These are phyloP conservation scores for Jatropha curcas DNA, from an alignment of 345 rosid species.

Conservation along the genomic window DNA sequence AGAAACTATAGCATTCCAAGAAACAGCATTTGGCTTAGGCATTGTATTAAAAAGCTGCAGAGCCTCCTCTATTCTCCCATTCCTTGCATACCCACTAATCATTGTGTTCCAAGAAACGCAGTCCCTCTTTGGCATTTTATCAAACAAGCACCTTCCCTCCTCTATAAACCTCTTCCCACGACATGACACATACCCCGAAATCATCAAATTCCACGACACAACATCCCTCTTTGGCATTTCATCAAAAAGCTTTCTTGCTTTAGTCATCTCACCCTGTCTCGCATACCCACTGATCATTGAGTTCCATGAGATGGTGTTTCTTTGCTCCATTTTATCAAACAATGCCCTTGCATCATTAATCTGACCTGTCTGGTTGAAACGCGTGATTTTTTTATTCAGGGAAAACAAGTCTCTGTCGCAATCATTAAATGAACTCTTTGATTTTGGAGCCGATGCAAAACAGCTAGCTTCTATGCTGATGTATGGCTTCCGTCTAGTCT, in stretches of 20 bases:
- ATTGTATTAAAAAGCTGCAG: conserved; percentile 41
- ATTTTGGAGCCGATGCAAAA: conserved; percentile 12
- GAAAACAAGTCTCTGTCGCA: conserved; percentile 21
- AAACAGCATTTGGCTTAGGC: conserved; percentile 49
- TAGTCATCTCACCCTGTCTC: conserved; percentile 33
- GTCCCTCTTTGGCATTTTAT: conserved; percentile 55
- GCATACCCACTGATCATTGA: conserved; percentile 60
- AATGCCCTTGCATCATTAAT: conserved; percentile 49
- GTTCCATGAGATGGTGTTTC: conserved; percentile 61
- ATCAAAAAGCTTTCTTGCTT: no score
- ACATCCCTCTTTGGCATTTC: no score
- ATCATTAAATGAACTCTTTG: conserved; percentile 12
- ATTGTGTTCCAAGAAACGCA: conserved; percentile 66
- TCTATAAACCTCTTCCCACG: conserved; percentile 38
- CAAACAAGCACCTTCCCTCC: conserved; percentile 58
- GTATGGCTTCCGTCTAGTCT: neutral
- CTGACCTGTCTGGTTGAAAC: conserved; percentile 42
- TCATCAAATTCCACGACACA: no score
- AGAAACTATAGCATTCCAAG: conserved; percentile 61
- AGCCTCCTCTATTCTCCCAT: conserved; percentile 54
- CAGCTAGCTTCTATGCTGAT: neutral
- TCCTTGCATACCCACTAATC: conserved; percentile 66
- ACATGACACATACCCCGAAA: conserved; percentile 56
- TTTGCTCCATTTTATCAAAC: conserved; percentile 39
- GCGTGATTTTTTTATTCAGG: conserved; percentile 45